Evolutionary conservation across 2,329 filamentous ascomycete genomes (phyloP), one percentile per base, ranked within the genome.

Genomic region (Colletotrichum sp.): DNA sequence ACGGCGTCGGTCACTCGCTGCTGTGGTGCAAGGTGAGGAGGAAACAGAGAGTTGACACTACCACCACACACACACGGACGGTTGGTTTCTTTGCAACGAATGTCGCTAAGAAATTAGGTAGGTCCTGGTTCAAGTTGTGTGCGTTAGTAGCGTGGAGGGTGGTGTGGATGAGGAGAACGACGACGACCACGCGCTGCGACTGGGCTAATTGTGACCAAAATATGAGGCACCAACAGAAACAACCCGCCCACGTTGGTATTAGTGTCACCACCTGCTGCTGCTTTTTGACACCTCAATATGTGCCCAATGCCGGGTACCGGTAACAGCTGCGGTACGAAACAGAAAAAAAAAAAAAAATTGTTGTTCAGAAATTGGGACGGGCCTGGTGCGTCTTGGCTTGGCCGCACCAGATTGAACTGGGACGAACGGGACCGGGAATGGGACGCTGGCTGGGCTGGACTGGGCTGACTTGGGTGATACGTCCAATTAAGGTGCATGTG

Each of bases 401-500:
- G 62, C 72, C 72, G 68, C 61, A 71, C 68, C 61, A 71, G 27
- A 49, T 39, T 61, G 66, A 63, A 55, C 29, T 63, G 57, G 71
- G 71, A 74, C 49, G 65, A 61, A 62, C 36, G 59, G 64, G 36
- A 62, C 55, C 30, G 29, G 32, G 27, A 66, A 27, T 62, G 69
- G 57, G 59, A 32, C 30, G 57, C 67, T 29, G 67, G 32, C 30
- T 70, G 44, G 32, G 57, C 71, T 70, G 66, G 36, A 25, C 72
- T 67, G 69, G 62, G 72, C 72, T 65, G 67, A 66, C 59, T 61
- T 57, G 52, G 29, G 22, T 66, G 52, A 61, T 72, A 75, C 52
- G 72, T 75, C 52, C 72, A 75, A 75, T 72, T 75, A 75, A 75
- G 72, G 72, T 75, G 52, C 63, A 49, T 39, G 72, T 66, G 63